phyloP scores from a whole-genome alignment of 176 grass and related monocot species.

The Tillandsia fasciculata region DNA sequence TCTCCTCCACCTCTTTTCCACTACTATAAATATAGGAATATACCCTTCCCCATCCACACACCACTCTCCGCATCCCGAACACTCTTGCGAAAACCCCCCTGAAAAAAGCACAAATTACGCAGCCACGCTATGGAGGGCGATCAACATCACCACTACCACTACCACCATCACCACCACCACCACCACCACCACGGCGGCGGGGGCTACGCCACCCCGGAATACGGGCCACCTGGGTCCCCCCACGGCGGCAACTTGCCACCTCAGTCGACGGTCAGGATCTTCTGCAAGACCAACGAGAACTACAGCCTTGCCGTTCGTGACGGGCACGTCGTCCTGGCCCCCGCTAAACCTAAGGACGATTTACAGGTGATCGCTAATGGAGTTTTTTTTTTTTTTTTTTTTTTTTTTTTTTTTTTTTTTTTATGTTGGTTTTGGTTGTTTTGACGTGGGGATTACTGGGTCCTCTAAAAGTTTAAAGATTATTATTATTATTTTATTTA shows the following conservation, averaged over 20 bases:
- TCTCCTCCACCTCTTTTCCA: no score
- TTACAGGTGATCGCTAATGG: constrained; percentile 33
- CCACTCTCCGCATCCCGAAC: no score
- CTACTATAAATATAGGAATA: no score
- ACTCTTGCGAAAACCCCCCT: no score
- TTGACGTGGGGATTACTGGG: neutral
- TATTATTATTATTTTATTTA: neutral
- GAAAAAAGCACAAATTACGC: no score
- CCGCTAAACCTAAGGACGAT: constrained; percentile 43
- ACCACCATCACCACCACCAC: constrained; percentile 29
- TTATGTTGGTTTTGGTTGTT: neutral
- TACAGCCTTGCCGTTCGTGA: constrained; percentile 62
- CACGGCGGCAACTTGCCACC: neutral
- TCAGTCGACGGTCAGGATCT: constrained; percentile 61
- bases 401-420: neutral
- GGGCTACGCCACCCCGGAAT: neutral
- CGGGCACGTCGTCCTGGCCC: constrained; percentile 57
- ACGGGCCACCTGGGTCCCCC: neutral
- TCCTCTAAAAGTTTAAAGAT: neutral
- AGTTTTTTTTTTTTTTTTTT: no score
- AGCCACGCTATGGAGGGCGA: no score
- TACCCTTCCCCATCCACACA: no score
- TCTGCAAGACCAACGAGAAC: constrained; percentile 51
- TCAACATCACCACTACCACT: constrained; percentile 12
- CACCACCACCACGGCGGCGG: constrained; percentile 13